These are phyloP conservation scores for Vaccinium macrocarpon DNA, from an alignment of 148 eudicot genomes.

Conservation along the genomic window DNA sequence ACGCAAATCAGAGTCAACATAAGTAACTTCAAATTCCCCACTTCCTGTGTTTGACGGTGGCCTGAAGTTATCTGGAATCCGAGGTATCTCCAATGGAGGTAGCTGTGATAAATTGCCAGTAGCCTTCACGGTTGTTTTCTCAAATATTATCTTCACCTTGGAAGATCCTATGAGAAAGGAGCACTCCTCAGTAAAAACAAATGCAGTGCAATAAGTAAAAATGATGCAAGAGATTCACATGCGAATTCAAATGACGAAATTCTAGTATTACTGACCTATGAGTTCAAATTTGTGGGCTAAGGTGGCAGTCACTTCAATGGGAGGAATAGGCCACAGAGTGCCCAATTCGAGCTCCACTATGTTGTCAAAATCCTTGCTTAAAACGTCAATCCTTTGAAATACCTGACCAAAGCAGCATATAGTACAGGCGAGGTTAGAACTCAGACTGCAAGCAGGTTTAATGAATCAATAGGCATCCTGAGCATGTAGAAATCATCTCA, in stretches of 20 bases:
- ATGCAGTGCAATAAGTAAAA: background rate
- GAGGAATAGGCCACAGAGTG: constrained; percentile 91
- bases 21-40: constrained; percentile 93
- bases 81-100: constrained; percentile 80
- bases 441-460: background rate
- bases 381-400: constrained; percentile 82
- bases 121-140: constrained; percentile 90
- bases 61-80: constrained; percentile 65
- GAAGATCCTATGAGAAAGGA: constrained; percentile 40
- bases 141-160: constrained; percentile 60
- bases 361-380: constrained; percentile 92
- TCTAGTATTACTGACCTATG: constrained; percentile 45
- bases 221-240: background rate
- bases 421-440: background rate
- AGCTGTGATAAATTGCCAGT: constrained; percentile 74
- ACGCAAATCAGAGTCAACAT: constrained; percentile 69
- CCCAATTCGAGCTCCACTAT: constrained; percentile 83
- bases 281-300: constrained; percentile 92
- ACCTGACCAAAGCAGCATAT: constrained; percentile 41
- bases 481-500: background rate
- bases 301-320: constrained; percentile 74
- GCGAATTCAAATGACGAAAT: background rate
- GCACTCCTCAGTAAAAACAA: background rate
- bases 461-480: constrained; percentile 2
- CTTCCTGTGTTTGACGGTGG: constrained; percentile 71